A percentile compares a stretch with the other conserved stretches of the same genome.
Conservation (phyloP, 2,329 filamentous ascomycete genomes). For the Harringtonia aguacate region DNA sequence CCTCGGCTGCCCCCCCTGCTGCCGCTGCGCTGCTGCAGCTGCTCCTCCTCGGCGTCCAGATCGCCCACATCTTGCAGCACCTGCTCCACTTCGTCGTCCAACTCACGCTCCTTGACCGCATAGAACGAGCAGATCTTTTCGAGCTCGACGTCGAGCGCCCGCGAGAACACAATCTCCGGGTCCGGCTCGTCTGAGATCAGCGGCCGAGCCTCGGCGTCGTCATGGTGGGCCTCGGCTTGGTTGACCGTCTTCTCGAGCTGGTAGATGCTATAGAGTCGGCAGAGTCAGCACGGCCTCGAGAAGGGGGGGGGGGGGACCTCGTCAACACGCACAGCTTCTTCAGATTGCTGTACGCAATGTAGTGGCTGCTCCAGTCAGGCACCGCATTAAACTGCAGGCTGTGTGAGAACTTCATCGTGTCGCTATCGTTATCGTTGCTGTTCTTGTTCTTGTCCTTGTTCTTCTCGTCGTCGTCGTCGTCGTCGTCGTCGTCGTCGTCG, state of each 20-base stretch:
- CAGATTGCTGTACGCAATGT: slow-evolving; percentile 96
- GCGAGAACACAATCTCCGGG: slow-evolving; percentile 71
- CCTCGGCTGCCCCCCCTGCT: neutral
- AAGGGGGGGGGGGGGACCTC: neutral
- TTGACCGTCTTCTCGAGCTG: slow-evolving; percentile 79
- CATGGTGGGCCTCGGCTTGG: slow-evolving; percentile 38
- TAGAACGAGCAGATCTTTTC: slow-evolving; percentile 95
- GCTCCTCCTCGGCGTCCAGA: slow-evolving; percentile 50
- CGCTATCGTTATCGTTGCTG: no score
- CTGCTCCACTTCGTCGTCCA: slow-evolving; percentile 68
- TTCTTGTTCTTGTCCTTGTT: neutral
- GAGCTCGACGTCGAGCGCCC: slow-evolving; percentile 75
- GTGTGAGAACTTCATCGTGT: slow-evolving; percentile 99
- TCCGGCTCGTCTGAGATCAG: slow-evolving; percentile 59
- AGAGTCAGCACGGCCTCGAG: neutral
- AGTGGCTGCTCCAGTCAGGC: slow-evolving; percentile 98
- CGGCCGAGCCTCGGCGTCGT: slow-evolving; percentile 75
- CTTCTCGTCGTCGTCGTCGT: neutral
- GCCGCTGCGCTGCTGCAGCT: slow-evolving; percentile 2
- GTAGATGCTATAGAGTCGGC: slow-evolving; percentile 70
- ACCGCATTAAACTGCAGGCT: slow-evolving; percentile 99
- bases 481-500: neutral
- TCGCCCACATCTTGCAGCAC: slow-evolving; percentile 64
- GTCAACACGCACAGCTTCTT: slow-evolving; percentile 68
- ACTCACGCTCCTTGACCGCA: slow-evolving; percentile 76